Evolutionary conservation across 106 monocot genomes (phyloP).

Genomic region (Dendrobium huoshanense): DNA sequence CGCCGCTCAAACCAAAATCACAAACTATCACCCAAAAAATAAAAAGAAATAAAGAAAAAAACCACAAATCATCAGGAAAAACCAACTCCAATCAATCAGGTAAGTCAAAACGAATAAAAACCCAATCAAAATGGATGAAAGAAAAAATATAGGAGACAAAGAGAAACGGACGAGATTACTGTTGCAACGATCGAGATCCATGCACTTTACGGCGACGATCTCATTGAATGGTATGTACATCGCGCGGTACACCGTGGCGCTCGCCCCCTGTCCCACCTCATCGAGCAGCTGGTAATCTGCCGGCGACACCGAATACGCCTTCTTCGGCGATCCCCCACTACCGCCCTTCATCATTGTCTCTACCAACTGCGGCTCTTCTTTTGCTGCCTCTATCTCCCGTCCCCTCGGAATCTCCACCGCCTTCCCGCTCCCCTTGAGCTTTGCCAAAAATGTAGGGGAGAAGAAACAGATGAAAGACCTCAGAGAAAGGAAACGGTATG

Average conservation of each 20-base stretch:
- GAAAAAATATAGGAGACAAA: background rate
- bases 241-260: slow-evolving; percentile 83
- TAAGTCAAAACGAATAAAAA: background rate
- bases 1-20: background rate
- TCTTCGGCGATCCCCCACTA: slow-evolving; percentile 7
- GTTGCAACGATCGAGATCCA: slow-evolving; percentile 96
- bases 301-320: slow-evolving; percentile 44
- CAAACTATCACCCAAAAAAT: no score
- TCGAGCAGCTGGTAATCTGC: slow-evolving; percentile 67
- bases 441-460: background rate
- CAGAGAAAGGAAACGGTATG: background rate
- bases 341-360: background rate
- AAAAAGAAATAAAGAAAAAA: no score
- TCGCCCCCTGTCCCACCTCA: slow-evolving; percentile 86
- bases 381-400: background rate
- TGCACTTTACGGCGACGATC: slow-evolving; percentile 84
- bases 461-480: background rate
- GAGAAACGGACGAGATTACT: slow-evolving; percentile 65
- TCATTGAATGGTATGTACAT: slow-evolving; percentile 62
- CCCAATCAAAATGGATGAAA: background rate
- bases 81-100: background rate
- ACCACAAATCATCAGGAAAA: background rate
- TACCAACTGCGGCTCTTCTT: background rate
- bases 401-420: background rate
- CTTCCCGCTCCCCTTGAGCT: background rate